Evolutionary conservation across 2,329 filamentous ascomycete species (phyloP).

Genomic region (Colletotrichum tanaceti): DNA sequence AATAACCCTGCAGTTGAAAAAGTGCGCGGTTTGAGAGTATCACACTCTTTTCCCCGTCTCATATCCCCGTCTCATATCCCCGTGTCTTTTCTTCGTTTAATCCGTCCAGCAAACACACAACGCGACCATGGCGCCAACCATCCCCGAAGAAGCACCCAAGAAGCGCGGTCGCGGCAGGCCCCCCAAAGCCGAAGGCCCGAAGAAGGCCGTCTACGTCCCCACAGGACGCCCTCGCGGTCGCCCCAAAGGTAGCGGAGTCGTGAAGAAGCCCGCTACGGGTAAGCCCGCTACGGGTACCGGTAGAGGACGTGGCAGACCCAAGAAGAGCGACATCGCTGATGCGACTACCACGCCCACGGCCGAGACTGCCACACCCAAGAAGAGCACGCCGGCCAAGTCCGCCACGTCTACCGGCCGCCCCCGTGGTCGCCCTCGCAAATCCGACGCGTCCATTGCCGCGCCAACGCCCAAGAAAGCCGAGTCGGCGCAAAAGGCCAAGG

Average conservation of each 20-base stretch:
- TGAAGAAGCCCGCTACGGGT: constrained; percentile 44
- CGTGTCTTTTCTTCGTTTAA: background rate
- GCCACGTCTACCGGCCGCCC: constrained; percentile 39
- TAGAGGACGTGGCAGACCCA: constrained; percentile 48
- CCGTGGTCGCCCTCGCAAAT: constrained; percentile 51
- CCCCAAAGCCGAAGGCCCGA: constrained; percentile 54
- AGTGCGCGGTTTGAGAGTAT: background rate
- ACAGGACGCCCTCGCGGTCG: constrained; percentile 61
- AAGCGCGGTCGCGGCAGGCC: constrained; percentile 55
- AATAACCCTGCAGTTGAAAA: background rate
- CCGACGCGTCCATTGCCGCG: constrained; percentile 40
- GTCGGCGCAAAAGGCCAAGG: constrained; percentile 40
- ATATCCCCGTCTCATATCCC: background rate
- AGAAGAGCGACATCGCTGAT: constrained; percentile 44
- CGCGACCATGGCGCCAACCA: constrained; percentile 40
- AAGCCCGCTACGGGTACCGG: constrained; percentile 38
- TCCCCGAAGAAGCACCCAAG: constrained; percentile 32
- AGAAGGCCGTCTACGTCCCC: constrained; percentile 51
- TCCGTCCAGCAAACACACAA: background rate
- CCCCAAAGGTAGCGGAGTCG: constrained; percentile 56
- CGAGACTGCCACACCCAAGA: constrained; percentile 27
- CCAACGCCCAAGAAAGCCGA: constrained; percentile 46
- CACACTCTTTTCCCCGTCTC: background rate
- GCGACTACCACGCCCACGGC: constrained; percentile 12
- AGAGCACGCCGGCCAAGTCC: constrained; percentile 28